These are phyloP conservation scores for Plasmodium falciparum DNA, from an alignment of 169 alveolate genomes.

Conservation along the genomic window DNA sequence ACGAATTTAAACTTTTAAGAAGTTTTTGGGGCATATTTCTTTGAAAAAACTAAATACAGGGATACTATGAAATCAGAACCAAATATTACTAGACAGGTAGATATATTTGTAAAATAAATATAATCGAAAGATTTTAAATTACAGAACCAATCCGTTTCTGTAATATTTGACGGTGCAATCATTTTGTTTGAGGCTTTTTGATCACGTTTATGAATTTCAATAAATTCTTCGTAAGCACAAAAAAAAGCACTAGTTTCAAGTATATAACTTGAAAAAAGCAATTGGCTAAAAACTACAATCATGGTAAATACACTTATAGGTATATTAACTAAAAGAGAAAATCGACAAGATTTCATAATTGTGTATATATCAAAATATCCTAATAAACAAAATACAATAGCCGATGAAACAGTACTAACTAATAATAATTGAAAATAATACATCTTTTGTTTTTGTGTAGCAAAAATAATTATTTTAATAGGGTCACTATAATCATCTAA, in stretches of 20 bases:
- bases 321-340: slow-evolving; percentile 30
- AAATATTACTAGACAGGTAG: slow-evolving; percentile 17
- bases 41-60: slow-evolving; percentile 35
- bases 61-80: slow-evolving; percentile 29
- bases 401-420: slow-evolving; percentile 34
- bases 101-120: slow-evolving; percentile 40
- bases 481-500: slow-evolving; percentile 26
- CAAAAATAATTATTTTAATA: slow-evolving; percentile 33
- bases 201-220: background rate
- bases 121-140: slow-evolving; percentile 13
- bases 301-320: slow-evolving; percentile 35
- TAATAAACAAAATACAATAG: slow-evolving; percentile 7
- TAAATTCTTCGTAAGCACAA: slow-evolving; percentile 48
- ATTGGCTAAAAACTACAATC: slow-evolving; percentile 33
- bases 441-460: slow-evolving; percentile 64
- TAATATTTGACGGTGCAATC: slow-evolving; percentile 21
- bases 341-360: slow-evolving; percentile 57
- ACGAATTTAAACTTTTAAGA: background rate
- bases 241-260: slow-evolving; percentile 54
- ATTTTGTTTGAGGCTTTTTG: background rate
- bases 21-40: slow-evolving; percentile 17
- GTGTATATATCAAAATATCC: slow-evolving; percentile 45
- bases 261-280: slow-evolving; percentile 47
- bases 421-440: slow-evolving; percentile 28
- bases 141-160: slow-evolving; percentile 65